Percentiles rank a stretch among this genome's conserved stretches.
Conservation (phyloP, 179 eudicot genomes). For the Vitellaria paradoxa region DNA sequence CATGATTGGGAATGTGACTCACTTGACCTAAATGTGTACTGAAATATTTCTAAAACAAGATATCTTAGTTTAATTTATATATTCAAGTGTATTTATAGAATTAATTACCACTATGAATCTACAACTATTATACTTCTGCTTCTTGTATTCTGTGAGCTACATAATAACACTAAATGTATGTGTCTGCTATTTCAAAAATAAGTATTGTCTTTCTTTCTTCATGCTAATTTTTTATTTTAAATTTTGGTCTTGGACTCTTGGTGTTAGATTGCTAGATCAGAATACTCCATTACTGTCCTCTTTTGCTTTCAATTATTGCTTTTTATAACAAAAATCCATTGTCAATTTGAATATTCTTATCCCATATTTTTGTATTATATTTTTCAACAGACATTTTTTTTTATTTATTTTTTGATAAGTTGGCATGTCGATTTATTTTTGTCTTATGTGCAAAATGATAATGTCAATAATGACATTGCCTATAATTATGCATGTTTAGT, state of each 20-base stretch:
- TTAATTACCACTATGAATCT: not conserved
- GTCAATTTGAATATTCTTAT: not conserved
- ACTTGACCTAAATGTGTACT: not conserved
- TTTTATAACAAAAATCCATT: not conserved
- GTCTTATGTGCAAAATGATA: not conserved
- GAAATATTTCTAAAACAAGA: not conserved
- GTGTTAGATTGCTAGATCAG: not conserved
- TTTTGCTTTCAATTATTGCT: not conserved
- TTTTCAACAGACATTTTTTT: not conserved
- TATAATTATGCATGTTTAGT: too few relatives aligned
- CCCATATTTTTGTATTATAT: not conserved
- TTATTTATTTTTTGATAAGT: too few relatives aligned
- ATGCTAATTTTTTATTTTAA: not conserved
- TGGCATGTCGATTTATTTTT: not conserved
- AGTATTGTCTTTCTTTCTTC: not conserved
- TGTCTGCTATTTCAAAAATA: not conserved
- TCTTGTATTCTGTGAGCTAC: not conserved
- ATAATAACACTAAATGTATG: not conserved
- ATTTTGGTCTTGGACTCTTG: not conserved
- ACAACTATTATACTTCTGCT: not conserved
- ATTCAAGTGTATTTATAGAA: not conserved
- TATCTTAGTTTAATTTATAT: not conserved
- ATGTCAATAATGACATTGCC: not conserved
- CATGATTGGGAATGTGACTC: not conserved
- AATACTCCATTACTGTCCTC: not conserved